phyloP scores from a whole-genome alignment of 495 filamentous ascomycete species.

The Talaromyces wortmannii region DNA sequence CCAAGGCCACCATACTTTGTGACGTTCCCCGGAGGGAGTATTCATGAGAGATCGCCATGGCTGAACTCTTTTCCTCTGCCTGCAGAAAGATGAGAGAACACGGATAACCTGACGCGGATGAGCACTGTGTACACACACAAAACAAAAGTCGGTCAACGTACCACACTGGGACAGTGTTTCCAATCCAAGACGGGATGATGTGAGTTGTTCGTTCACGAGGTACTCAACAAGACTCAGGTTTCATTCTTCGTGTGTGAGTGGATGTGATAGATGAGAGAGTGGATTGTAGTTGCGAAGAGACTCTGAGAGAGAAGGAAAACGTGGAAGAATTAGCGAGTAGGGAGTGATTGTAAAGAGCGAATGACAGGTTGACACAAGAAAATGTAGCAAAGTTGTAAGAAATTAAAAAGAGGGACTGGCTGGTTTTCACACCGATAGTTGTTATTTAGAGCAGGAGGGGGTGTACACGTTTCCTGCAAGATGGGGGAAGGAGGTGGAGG shows the following conservation, averaged over 20 bases:
- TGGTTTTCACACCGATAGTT: background rate
- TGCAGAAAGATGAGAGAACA: slow-evolving; percentile 30
- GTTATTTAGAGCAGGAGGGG: background rate
- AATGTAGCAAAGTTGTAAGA: background rate
- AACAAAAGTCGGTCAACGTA: background rate
- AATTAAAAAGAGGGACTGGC: background rate
- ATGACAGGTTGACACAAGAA: background rate
- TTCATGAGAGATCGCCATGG: slow-evolving; percentile 66
- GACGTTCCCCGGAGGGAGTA: slow-evolving; percentile 49
- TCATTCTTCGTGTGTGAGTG: slow-evolving; percentile 1
- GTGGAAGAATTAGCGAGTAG: background rate
- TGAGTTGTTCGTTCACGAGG: background rate
- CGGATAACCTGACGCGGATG: background rate
- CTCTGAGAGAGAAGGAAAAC: background rate
- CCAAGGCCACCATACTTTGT: slow-evolving; percentile 47
- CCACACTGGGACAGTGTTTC: slow-evolving; percentile 4
- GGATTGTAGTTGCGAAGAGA: background rate
- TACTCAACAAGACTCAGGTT: slow-evolving; percentile 1
- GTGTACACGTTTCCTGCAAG: slow-evolving; percentile 4
- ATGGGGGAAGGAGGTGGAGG: slow-evolving; percentile 13
- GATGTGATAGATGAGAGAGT: background rate
- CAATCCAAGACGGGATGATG: slow-evolving; percentile 6
- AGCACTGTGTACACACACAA: background rate
- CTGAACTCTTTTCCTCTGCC: slow-evolving; percentile 37
- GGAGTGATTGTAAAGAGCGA: background rate